Percentiles rank a stretch among this genome's conserved stretches.
phyloP scores from a whole-genome alignment of 2,329 filamentous ascomycete genomes.

The Trichoderma lentiforme region DNA sequence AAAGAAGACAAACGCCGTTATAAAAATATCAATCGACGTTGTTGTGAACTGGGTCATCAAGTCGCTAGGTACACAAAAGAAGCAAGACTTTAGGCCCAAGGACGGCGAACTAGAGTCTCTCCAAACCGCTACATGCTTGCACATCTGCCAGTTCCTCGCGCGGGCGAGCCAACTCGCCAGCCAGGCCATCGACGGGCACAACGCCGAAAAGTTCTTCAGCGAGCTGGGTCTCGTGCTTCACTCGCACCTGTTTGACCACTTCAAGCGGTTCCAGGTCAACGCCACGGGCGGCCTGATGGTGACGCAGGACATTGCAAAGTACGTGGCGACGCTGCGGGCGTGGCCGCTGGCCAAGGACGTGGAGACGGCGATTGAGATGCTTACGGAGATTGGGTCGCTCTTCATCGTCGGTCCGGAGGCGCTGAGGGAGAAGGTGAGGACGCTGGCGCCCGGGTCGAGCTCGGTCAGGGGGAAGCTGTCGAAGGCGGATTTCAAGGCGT shows the following conservation, averaged over 20 bases:
- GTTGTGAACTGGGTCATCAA: slow-evolving; percentile 72
- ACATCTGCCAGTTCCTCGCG: slow-evolving; percentile 76
- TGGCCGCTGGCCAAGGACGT: slow-evolving; percentile 74
- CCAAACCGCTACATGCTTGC: slow-evolving; percentile 80
- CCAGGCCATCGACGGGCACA: slow-evolving; percentile 75
- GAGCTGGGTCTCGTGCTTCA: slow-evolving; percentile 81
- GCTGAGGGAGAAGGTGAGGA: slow-evolving; percentile 65
- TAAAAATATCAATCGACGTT: slow-evolving; percentile 60
- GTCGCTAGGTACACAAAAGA: slow-evolving; percentile 74
- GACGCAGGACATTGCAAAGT: slow-evolving; percentile 92
- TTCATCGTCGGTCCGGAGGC: slow-evolving; percentile 90
- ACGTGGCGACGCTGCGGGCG: slow-evolving; percentile 77
- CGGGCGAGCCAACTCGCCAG: slow-evolving; percentile 61
- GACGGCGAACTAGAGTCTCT: slow-evolving; percentile 77
- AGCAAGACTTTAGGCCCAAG: slow-evolving; percentile 83
- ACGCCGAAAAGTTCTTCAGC: slow-evolving; percentile 75
- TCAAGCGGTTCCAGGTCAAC: slow-evolving; percentile 91
- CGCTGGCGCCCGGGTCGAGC: slow-evolving; percentile 44
- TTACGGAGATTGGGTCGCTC: slow-evolving; percentile 90
- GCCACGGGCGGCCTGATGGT: slow-evolving; percentile 93
- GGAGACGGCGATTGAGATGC: slow-evolving; percentile 70
- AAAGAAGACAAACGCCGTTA: slow-evolving; percentile 68
- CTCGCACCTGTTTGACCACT: slow-evolving; percentile 79
- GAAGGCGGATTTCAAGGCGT: slow-evolving; percentile 74
- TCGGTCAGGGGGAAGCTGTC: slow-evolving; percentile 52